A percentile compares a stretch with the other conserved stretches of the same genome.
Evolutionary conservation across 2,329 filamentous ascomycete species (phyloP).

Genomic region (Xylaria sp.): DNA sequence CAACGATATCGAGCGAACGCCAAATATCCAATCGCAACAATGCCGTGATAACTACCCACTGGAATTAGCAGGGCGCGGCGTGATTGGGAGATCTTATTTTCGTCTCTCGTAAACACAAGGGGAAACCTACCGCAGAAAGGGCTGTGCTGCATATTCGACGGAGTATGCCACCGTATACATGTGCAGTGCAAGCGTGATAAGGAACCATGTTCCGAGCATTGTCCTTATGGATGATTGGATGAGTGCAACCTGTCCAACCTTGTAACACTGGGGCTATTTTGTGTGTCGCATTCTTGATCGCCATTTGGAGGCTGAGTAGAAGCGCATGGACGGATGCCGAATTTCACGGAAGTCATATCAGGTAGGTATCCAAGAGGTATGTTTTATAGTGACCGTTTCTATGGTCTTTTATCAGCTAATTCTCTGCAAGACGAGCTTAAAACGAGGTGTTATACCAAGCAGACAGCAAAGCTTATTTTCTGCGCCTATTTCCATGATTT

Average conservation of each 20-base stretch:
- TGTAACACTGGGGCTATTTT: constrained; percentile 1
- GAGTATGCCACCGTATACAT: background rate
- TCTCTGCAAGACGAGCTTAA: too few relatives aligned
- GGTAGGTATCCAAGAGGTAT: background rate
- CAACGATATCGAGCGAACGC: too few relatives aligned
- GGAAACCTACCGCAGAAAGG: background rate
- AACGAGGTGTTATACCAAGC: too few relatives aligned
- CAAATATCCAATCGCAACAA: background rate
- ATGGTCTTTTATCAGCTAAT: too few relatives aligned
- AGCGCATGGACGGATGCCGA: background rate
- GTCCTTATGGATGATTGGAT: constrained; percentile 4
- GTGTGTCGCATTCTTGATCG: background rate
- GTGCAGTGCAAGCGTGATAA: constrained; percentile 11
- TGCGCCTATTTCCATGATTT: too few relatives aligned
- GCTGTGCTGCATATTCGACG: constrained; percentile 21
- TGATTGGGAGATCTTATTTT: constrained; percentile 27
- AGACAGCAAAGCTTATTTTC: too few relatives aligned
- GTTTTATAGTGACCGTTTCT: too few relatives aligned
- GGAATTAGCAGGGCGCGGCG: background rate
- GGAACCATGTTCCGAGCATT: background rate
- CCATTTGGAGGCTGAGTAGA: constrained; percentile 1
- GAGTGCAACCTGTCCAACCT: constrained; percentile 1
- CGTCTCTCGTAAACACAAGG: constrained; percentile 2
- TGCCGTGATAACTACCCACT: constrained; percentile 1
- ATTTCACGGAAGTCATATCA: background rate